Evolutionary conservation across 1,284 basidiomycete genomes (phyloP), one percentile per base, ranked within the genome.

Genomic region (Tausonia pullulans): DNA sequence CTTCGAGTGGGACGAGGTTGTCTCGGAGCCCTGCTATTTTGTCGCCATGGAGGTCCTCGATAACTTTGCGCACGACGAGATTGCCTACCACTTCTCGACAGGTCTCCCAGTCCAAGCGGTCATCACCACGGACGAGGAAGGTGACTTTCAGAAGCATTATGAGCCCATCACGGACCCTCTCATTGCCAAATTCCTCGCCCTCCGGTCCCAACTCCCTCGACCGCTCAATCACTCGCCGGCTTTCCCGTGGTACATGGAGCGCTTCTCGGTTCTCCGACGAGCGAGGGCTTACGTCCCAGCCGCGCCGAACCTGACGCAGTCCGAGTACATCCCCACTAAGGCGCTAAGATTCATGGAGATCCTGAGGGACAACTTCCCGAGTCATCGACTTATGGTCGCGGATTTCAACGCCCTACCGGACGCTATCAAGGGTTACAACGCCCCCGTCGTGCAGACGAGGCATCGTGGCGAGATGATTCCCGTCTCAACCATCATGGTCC

Each of bases 21-120:
- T 90, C 60, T 80, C 83, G 0, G 84, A 91, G 13, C 89, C 92
- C 27, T 97, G 94, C 75, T 98, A 88, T 74, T 87, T 98, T 70
- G 75, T 98, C 46, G 94, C 93, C 2, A 83, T 97, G 79, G 95
- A 98, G 78, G 96, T 98, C 60, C 83, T 98, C 66, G 96, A 99
- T 76, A 99, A 99, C 75, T 91, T 99, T 68, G 86, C 94, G 2
- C 96, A 98, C 74, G 96, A 99, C 73, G 83, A 97, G 70, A 82
- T 99, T 55, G 87, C 95, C 45, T 98, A 96, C 72, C 86, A 92
- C 70, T 78, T 88, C 49, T 78, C 80, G 65, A 90, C 84, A 2
- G 80, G 89, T 63, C 79, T 85, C 70, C 91, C 95, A 0, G 84
- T 88, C 64, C 93, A 98, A 76, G 89, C 86, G 11, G 72, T 91